These are phyloP conservation scores for Lignosus rhinocerotis DNA, from an alignment of 1,284 basidiomycete species.

Conservation along the genomic window DNA sequence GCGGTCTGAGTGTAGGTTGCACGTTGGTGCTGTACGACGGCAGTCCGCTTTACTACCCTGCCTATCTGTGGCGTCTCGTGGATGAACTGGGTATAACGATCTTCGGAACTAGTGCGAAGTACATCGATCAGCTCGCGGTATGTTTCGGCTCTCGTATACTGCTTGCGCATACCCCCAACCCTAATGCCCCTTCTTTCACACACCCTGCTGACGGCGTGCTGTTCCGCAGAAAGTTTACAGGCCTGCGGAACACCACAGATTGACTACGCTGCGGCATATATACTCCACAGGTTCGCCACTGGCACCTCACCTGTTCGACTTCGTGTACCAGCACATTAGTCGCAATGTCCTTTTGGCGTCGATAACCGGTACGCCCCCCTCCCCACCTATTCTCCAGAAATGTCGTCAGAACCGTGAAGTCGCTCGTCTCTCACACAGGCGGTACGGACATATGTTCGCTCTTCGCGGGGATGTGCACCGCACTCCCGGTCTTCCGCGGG, in stretches of 20 bases:
- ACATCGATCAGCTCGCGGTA: constrained; percentile 77
- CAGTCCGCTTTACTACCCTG: constrained; percentile 73
- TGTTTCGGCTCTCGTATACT: constrained; percentile 2
- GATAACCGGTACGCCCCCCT: constrained; percentile 62
- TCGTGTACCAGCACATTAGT: constrained; percentile 72
- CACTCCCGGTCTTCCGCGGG: constrained; percentile 80
- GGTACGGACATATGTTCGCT: constrained; percentile 88
- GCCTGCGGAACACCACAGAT: constrained; percentile 63
- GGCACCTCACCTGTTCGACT: constrained; percentile 75
- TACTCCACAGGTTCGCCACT: constrained; percentile 87
- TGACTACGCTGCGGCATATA: constrained; percentile 69
- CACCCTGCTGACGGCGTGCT: constrained; percentile 11
- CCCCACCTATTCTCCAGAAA: constrained; percentile 1
- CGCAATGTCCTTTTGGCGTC: constrained; percentile 72
- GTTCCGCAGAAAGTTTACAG: constrained; percentile 59
- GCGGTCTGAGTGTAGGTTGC: constrained; percentile 69
- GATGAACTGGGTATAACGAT: constrained; percentile 76
- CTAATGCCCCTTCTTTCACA: background rate
- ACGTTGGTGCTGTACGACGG: constrained; percentile 85
- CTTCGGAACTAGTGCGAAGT: constrained; percentile 85
- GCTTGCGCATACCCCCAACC: constrained; percentile 23
- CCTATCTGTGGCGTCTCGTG: constrained; percentile 73
- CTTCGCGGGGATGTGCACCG: constrained; percentile 81
- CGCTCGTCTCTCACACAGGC: constrained; percentile 40
- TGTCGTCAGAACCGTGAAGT: background rate